These are phyloP conservation scores for Candida taoyuanica DNA, from an alignment of 805 yeast species.

Conservation along the genomic window DNA sequence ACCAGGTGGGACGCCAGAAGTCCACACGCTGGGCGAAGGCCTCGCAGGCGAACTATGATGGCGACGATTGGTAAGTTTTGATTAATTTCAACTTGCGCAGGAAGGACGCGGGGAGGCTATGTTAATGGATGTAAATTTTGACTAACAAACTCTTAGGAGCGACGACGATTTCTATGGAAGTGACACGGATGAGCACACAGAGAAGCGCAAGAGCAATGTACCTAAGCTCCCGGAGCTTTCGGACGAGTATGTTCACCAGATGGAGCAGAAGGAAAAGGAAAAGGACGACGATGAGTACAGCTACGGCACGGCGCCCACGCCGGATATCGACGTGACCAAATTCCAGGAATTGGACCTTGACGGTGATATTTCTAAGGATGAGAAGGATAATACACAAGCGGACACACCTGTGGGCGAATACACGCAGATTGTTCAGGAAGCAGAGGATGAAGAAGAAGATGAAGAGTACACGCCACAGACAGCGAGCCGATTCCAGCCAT, in stretches of 20 bases:
- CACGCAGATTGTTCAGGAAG: constrained; percentile 10
- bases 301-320: constrained; percentile 9
- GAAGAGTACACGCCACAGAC: constrained; percentile 20
- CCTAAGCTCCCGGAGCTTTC: constrained; percentile 10
- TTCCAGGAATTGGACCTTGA: constrained; percentile 26
- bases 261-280: not conserved
- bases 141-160: constrained; percentile 18
- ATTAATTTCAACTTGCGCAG: not conserved
- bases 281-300: constrained; percentile 7
- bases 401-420: constrained; percentile 12
- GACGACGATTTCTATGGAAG: constrained; percentile 19
- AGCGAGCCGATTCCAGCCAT: constrained; percentile 9
- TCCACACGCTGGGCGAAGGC: constrained; percentile 40
- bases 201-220: not conserved
- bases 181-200: not conserved
- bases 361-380: not conserved
- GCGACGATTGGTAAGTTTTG: constrained; percentile 34
- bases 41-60: constrained; percentile 36
- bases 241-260: not conserved
- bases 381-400: not conserved
- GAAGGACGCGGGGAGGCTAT: no score
- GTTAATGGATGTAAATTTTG: not conserved
- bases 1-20: constrained; percentile 33
- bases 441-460: constrained; percentile 20
- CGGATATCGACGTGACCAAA: constrained; percentile 4